Evolutionary conservation across 306 rosid genomes (phyloP).

Genomic region (Psophocarpus tetragonolobus): DNA sequence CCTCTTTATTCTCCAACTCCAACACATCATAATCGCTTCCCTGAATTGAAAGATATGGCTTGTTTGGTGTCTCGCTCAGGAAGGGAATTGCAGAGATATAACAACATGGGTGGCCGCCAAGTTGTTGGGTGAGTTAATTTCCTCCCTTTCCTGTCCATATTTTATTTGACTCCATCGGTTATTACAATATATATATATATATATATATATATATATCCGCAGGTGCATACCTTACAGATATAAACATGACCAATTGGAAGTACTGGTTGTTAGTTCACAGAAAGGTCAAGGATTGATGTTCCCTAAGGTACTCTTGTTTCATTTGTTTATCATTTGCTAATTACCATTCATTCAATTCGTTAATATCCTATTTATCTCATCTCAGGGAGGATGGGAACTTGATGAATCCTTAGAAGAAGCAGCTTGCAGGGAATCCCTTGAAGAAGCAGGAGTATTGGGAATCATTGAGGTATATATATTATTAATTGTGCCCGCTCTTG

Average conservation of each 20-base stretch:
- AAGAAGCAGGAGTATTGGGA: conserved; percentile 95
- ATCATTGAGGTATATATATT: conserved; percentile 62
- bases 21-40: conserved; percentile 4
- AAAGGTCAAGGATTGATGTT: conserved; percentile 79
- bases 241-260: conserved; percentile 69
- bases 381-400: conserved; percentile 96
- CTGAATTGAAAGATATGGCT: conserved; percentile 44
- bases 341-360: background rate
- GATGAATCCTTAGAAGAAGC: conserved; percentile 96
- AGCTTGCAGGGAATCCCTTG: conserved; percentile 87
- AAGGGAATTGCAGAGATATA: conserved; percentile 86
- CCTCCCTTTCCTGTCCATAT: too few relatives aligned
- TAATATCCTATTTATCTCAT: background rate
- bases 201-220: conserved; percentile 29
- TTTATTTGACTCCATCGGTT: too few relatives aligned
- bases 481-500: background rate
- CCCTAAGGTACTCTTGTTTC: conserved; percentile 62
- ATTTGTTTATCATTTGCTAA: too few relatives aligned
- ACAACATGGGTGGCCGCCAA: conserved; percentile 85
- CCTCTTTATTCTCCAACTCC: background rate
- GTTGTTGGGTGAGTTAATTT: conserved; percentile 93
- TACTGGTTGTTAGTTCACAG: conserved; percentile 87
- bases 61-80: conserved; percentile 89
- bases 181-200: too few relatives aligned
- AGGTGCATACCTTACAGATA: conserved; percentile 95